Base-by-base conservation (phyloP, 352 stramenopile species). In the Aphanomyces euteiches region DNA sequence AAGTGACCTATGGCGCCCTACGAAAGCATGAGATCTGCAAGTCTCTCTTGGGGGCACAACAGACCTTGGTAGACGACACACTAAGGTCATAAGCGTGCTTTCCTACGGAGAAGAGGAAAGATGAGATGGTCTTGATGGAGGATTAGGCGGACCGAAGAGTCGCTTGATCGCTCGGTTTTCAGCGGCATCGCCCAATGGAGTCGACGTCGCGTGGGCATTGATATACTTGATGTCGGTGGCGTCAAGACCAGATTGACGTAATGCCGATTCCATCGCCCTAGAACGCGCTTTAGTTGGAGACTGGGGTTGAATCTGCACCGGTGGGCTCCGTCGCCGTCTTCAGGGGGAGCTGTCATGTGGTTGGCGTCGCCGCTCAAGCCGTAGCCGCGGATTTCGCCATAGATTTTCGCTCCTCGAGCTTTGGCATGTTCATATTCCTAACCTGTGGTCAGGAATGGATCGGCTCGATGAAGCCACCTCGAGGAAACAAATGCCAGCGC, bases 131-230 rank as follows among this genome's bases (percentile, higher is more conserved):
- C 0, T 5, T 61, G 17, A 66, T 12, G n/a, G 21, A 36, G 12
- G 15, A 28, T 41, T 19, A 54, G 7, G n/a, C 41, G 15, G 56
- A 70, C 64, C 79, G 53, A 96, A 93, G 28, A 98, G 72, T 19
- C 82, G 79, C 72, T 95, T 87, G 50, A 99, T 95, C 2, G 94
- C 95, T 3, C 79, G 72, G 54, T 93, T 93, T 74, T 99, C 97
- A 10, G 96, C 96, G 5, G 90, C 87, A 77, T 99, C 97, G 1
- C 97, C 97, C 15, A 98, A 85, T 0, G 96, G 96, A 1, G 97
- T 99, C n/a, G 92, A 98, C 7, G 97, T 99, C 4, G 97, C 96
- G 74, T 99, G 97, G 4, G 96, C 95, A 72, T 99, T 99, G 43
- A 99, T 92, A 75, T 99, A 99, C 37, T 96, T 95, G 28, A 99